phyloP scores from a whole-genome alignment of 257 asterid species.

The Petrea volubilis region DNA sequence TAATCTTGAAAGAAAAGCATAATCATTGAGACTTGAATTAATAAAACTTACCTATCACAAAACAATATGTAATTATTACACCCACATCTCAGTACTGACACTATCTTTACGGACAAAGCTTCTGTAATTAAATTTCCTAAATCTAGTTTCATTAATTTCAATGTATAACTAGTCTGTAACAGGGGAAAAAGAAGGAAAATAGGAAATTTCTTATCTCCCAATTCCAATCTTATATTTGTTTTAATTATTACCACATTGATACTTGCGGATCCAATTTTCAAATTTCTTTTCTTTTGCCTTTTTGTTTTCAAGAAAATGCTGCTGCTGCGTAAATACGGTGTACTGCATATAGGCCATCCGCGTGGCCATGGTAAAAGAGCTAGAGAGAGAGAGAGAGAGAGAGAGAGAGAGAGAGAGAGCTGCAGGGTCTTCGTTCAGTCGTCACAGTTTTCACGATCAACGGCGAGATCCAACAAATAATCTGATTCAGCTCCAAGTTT shows the following conservation, averaged over 20 bases:
- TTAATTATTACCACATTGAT: background rate
- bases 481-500: slow-evolving; percentile 18
- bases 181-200: background rate
- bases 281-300: background rate
- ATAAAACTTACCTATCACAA: background rate
- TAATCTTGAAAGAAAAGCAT: background rate
- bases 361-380: background rate
- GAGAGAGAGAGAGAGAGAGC: background rate
- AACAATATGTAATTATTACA: background rate
- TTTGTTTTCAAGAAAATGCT: background rate
- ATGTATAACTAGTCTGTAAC: background rate
- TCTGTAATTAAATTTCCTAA: background rate
- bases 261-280: too few species aligned
- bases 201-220: background rate
- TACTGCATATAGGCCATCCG: background rate
- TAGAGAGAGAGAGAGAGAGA: background rate
- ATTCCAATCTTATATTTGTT: background rate
- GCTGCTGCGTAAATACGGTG: background rate
- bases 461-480: slow-evolving; percentile 36
- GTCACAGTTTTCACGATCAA: slow-evolving; percentile 27
- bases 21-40: background rate
- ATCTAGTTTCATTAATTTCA: background rate
- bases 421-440: slow-evolving; percentile 17
- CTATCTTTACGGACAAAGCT: background rate
- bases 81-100: background rate